Evolutionary conservation across 352 stramenopile genomes (phyloP).

Genomic region (Sclerospora graminicola): DNA sequence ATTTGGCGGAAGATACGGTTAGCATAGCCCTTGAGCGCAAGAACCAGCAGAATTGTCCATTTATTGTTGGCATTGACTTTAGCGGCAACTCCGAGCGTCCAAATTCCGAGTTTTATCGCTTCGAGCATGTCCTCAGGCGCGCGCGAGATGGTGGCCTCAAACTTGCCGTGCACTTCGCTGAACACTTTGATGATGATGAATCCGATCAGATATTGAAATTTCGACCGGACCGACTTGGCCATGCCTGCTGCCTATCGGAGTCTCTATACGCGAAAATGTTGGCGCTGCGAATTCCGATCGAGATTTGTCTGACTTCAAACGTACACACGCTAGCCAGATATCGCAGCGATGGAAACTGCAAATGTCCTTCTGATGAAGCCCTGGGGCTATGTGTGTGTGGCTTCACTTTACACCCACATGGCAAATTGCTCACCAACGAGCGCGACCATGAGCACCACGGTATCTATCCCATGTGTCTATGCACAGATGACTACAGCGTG

Average conservation of each 20-base stretch:
- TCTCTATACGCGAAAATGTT: conserved; percentile 62
- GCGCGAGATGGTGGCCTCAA: conserved; percentile 69
- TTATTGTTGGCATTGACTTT: conserved; percentile 79
- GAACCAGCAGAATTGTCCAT: conserved; percentile 26
- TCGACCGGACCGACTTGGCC: conserved; percentile 84
- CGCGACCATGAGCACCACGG: conserved; percentile 14
- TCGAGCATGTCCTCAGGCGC: conserved; percentile 60
- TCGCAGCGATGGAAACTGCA: conserved; percentile 25
- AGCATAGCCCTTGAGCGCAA: conserved; percentile 44
- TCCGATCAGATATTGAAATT: conserved; percentile 80
- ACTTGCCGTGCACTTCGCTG: conserved; percentile 88
- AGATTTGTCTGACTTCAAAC: conserved; percentile 92
- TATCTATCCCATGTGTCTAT: conserved; percentile 81
- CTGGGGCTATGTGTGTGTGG: conserved; percentile 44
- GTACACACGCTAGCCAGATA: conserved; percentile 87
- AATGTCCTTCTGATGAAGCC: conserved; percentile 4
- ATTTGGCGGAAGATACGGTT: conserved; percentile 56
- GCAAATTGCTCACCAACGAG: conserved; percentile 35
- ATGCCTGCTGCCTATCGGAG: conserved; percentile 81
- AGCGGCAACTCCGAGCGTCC: conserved; percentile 72
- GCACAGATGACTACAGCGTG: conserved; percentile 90
- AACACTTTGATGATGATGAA: conserved; percentile 83
- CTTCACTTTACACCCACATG: conserved; percentile 79
- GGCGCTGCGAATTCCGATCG: conserved; percentile 74
- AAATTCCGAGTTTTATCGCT: conserved; percentile 79